Base-by-base conservation (phyloP, 139 green algal species). In the Astrephomene gubernaculifera region DNA sequence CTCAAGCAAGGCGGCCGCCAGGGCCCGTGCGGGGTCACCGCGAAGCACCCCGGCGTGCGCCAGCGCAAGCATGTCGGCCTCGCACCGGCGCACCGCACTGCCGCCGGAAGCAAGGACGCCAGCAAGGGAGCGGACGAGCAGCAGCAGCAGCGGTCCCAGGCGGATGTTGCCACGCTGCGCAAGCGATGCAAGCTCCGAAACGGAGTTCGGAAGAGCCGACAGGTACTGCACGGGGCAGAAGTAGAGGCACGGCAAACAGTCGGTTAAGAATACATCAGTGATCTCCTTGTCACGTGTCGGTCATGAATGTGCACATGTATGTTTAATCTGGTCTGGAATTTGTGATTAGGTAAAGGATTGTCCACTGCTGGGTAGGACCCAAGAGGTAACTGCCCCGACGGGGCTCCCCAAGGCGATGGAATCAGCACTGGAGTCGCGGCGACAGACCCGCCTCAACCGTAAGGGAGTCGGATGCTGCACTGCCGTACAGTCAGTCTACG, bases 381-480 rank as follows among this genome's bases (percentile, higher is more conserved):
- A 92, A 86, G 69, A 71, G 88, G 90, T 94, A 92, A 94, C 88
- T 91, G 90, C 90, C 88, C 88, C 90, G 87, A 94, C 90, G 90
- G 88, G 87, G 87, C 90, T 94, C 90, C 88, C 85, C 80, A 91
- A 94, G 90, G 90, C 76, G 88, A 94, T 94, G 90, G 90, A 94
- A 94, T 94, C 90, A 94, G 90, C 76, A 83, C 27, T 73, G 76
- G 76, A 45, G 76, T 22, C 64, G 25, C 27, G 10, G 14, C 64
- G 19, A 33, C 64, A 25, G 33, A 21, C 43, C 44, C 44, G 45
- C 64, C 79, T 85, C 79, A 54, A 85, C 79, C 64, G 33, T 35
- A 53, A 24, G 38, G 49, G 52, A 81, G 35, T 24, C n/a, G 35
- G 35, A 63, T 10, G n/a, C 14, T 35, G 27, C 29, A n/a, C 12